These are phyloP conservation scores for Penicillium pancosmium DNA, from an alignment of 495 filamentous ascomycete genomes.

Conservation along the genomic window DNA sequence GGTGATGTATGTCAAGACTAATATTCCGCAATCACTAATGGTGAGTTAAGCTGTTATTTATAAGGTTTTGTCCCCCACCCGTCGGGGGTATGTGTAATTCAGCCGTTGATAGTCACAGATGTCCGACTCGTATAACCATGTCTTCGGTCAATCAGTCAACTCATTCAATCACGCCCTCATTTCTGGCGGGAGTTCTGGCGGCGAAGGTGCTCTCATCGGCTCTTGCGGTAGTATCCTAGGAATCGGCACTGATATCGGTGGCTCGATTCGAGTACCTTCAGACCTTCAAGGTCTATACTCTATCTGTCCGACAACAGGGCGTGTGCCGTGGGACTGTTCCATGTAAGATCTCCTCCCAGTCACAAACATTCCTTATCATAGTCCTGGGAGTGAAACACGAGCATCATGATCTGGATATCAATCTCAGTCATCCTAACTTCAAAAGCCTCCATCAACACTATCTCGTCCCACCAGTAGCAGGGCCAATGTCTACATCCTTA, in stretches of 20 bases:
- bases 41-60: constrained; percentile 13
- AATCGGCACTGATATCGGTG: constrained; percentile 68
- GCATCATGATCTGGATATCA: too few species aligned
- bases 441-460: constrained; percentile 32
- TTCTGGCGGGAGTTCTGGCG: constrained; percentile 63
- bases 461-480: constrained; percentile 39
- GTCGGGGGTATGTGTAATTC: not conserved
- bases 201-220: constrained; percentile 63
- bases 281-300: constrained; percentile 65
- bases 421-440: not conserved
- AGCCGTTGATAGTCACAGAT: constrained; percentile 38
- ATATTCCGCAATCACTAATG: constrained; percentile 56
- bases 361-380: not conserved
- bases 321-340: constrained; percentile 52
- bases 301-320: constrained; percentile 58
- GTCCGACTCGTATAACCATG: constrained; percentile 45
- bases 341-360: constrained; percentile 28
- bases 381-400: too few species aligned
- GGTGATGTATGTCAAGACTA: constrained; percentile 64
- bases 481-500: constrained; percentile 47
- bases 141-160: constrained; percentile 53
- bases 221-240: constrained; percentile 60
- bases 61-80: not conserved
- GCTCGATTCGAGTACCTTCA: constrained; percentile 65
- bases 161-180: constrained; percentile 58